Conservation (phyloP, 441 rosid species). For the Geranium incanum region DNA sequence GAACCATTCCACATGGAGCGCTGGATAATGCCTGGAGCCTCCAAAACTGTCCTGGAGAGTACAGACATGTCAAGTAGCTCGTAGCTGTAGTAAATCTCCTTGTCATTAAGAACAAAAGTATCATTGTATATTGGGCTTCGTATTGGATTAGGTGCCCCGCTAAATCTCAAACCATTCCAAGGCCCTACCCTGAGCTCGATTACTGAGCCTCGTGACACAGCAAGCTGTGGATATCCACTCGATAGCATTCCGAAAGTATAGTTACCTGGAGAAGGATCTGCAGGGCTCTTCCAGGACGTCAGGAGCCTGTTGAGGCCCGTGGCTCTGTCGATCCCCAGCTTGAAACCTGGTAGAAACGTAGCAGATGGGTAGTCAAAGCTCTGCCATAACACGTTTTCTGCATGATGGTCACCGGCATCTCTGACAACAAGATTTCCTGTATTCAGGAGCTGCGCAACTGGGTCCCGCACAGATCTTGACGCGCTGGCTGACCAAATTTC, state of each 20-base stretch:
- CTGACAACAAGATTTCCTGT: neutral
- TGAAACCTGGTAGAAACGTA: neutral
- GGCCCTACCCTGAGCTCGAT: constrained; percentile 15
- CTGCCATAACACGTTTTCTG: neutral
- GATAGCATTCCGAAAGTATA: neutral
- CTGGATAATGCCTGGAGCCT: neutral
- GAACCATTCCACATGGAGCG: neutral
- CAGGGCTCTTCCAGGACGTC: neutral
- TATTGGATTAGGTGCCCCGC: neutral
- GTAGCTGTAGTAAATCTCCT: constrained; percentile 16
- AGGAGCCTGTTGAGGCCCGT: neutral
- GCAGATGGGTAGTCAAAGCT: neutral
- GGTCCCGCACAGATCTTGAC: neutral
- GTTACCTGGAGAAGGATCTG: neutral
- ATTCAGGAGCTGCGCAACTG: neutral
- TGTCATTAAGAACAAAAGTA: constrained; percentile 11
- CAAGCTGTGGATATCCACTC: constrained; percentile 17
- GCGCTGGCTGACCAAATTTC: neutral
- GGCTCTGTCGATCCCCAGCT: neutral
- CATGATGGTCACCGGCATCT: neutral
- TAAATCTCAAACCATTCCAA: constrained; percentile 20
- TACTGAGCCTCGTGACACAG: neutral
- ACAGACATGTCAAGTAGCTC: neutral
- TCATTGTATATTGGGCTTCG: neutral
- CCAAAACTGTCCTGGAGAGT: neutral